phyloP scores from a whole-genome alignment of 2,329 filamentous ascomycete genomes.

The Botrytis pseudocinerea region DNA sequence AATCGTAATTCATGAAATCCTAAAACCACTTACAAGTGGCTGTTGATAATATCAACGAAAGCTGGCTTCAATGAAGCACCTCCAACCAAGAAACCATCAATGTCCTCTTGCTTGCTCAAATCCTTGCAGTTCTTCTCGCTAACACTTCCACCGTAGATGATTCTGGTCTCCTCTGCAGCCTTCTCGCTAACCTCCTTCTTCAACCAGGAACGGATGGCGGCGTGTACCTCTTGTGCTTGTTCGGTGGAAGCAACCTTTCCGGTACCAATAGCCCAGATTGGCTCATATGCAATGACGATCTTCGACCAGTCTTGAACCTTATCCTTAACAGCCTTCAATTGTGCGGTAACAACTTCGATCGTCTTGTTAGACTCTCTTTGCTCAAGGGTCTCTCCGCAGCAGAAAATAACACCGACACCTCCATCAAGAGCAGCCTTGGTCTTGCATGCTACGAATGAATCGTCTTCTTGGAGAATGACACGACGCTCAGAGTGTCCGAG shows the following conservation, averaged over 20 bases:
- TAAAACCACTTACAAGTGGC: conserved; percentile 43
- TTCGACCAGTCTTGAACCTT: conserved; percentile 85
- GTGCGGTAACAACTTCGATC: conserved; percentile 78
- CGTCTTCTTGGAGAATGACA: conserved; percentile 82
- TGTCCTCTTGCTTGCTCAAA: conserved; percentile 86
- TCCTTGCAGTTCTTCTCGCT: conserved; percentile 98
- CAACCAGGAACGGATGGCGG: conserved; percentile 88
- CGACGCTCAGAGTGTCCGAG: conserved; percentile 95
- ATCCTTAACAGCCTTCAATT: conserved; percentile 81
- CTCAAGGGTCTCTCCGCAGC: conserved; percentile 94
- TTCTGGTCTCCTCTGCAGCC: conserved; percentile 82
- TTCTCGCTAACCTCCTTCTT: conserved; percentile 71
- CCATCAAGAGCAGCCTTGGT: conserved; percentile 89
- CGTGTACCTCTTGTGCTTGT: conserved; percentile 93
- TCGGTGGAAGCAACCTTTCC: conserved; percentile 87
- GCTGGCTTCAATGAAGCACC: conserved; percentile 96
- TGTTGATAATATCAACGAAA: conserved; percentile 73
- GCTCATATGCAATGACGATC: conserved; percentile 97
- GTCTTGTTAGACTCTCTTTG: conserved; percentile 85
- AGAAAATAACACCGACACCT: conserved; percentile 89
- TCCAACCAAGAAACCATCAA: conserved; percentile 97
- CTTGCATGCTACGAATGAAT: conserved; percentile 86
- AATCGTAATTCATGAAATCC: conserved; percentile 29
- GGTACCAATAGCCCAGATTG: conserved; percentile 94
- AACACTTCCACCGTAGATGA: conserved; percentile 96